A percentile compares a stretch with the other conserved stretches of the same genome.
phyloP scores from a whole-genome alignment of 495 filamentous ascomycete genomes.

The Extremus antarcticus region DNA sequence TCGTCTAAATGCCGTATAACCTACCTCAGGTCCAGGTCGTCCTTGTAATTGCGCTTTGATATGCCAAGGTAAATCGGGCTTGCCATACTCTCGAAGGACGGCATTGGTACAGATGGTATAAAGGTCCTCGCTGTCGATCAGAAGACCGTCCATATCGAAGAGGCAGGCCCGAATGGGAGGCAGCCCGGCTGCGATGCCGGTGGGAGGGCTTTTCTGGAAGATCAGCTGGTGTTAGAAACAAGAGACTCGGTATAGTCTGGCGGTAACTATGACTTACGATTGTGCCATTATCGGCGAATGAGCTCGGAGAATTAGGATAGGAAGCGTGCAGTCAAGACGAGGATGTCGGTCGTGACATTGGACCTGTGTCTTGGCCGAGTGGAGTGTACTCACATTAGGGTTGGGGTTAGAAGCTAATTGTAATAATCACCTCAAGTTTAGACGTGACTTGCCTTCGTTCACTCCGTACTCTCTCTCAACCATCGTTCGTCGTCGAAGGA shows the following conservation, averaged over 20 bases:
- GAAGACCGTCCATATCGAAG: conserved; percentile 97
- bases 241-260: neutral
- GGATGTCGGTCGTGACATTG: neutral
- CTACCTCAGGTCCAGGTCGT: conserved; percentile 56
- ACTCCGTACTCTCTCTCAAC: too few species aligned
- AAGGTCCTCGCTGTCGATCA: conserved; percentile 87
- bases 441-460: too few species aligned
- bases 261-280: neutral
- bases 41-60: conserved; percentile 94
- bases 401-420: too few species aligned
- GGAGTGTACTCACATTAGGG: too few species aligned
- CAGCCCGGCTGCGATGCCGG: conserved; percentile 7
- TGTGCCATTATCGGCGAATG: neutral
- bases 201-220: neutral
- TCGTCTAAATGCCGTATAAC: conserved; percentile 30
- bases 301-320: neutral
- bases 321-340: neutral
- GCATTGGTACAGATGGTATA: conserved; percentile 78
- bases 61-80: conserved; percentile 69
- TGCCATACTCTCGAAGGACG: conserved; percentile 62
- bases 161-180: conserved; percentile 83
- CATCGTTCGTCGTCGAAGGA: too few species aligned
- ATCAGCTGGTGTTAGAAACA: neutral
- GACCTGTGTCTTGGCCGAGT: too few species aligned
- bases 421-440: too few species aligned